phyloP scores from a whole-genome alignment of 2,329 filamentous ascomycete species.

The Aureobasidium namibiae region DNA sequence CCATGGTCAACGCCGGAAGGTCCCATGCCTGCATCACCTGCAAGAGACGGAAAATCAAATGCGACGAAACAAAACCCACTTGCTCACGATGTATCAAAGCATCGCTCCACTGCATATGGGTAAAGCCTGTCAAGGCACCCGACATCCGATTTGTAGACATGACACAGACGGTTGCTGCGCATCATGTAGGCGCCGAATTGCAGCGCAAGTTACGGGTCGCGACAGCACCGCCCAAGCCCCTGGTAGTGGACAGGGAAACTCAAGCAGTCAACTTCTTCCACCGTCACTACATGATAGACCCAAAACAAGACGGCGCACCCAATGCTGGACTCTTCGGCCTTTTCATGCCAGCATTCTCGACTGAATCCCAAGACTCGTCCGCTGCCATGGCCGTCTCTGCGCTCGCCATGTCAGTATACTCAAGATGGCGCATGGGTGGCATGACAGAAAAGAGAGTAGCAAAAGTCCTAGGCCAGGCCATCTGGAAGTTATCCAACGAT shows the following conservation, averaged over 20 bases:
- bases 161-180: background rate
- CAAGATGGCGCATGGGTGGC: background rate
- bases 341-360: background rate
- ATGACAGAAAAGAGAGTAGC: background rate
- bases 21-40: background rate
- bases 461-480: background rate
- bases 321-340: background rate
- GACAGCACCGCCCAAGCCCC: background rate
- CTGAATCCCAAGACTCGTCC: background rate
- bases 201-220: background rate
- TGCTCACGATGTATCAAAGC: background rate
- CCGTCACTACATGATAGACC: background rate
- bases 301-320: background rate
- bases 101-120: background rate
- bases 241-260: background rate
- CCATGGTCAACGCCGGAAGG: background rate
- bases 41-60: background rate
- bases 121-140: background rate
- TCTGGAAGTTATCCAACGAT: background rate
- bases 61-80: background rate
- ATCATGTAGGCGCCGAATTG: background rate
- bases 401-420: background rate
- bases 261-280: background rate
- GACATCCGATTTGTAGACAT: background rate
- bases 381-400: background rate